Evolutionary conservation across 2,329 filamentous ascomycete genomes (phyloP).

Genomic region (Aspergillus piperis): DNA sequence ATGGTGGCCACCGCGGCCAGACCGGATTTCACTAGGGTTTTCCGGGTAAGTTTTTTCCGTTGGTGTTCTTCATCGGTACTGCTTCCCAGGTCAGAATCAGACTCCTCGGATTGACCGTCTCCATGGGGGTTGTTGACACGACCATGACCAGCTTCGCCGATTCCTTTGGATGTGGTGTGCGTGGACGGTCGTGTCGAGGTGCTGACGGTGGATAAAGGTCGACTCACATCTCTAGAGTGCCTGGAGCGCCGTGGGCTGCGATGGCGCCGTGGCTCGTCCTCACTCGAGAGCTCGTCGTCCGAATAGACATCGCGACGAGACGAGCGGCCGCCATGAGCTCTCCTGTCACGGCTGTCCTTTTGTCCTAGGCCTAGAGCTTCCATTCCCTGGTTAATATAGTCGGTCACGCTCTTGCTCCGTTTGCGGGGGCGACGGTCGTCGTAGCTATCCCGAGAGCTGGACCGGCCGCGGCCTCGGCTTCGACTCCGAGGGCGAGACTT

Average conservation of each 20-base stretch:
- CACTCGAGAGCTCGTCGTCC: slow-evolving; percentile 44
- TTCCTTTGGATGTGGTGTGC: slow-evolving; percentile 25
- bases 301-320: slow-evolving; percentile 39
- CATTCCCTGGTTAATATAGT: slow-evolving; percentile 48
- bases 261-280: slow-evolving; percentile 34
- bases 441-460: slow-evolving; percentile 55
- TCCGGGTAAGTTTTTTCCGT: slow-evolving; percentile 65
- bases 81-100: slow-evolving; percentile 55
- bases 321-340: slow-evolving; percentile 28
- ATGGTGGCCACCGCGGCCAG: slow-evolving; percentile 69
- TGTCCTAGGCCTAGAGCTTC: slow-evolving; percentile 47
- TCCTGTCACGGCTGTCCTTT: slow-evolving; percentile 30
- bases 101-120: slow-evolving; percentile 31
- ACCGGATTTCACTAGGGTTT: slow-evolving; percentile 66
- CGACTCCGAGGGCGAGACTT: slow-evolving; percentile 37
- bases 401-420: slow-evolving; percentile 50
- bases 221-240: slow-evolving; percentile 50
- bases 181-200: slow-evolving; percentile 26
- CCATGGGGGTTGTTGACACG: slow-evolving; percentile 10
- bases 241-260: slow-evolving; percentile 31
- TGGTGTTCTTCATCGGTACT: slow-evolving; percentile 64
- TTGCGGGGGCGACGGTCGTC: slow-evolving; percentile 50
- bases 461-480: slow-evolving; percentile 41
- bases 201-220: slow-evolving; percentile 30
- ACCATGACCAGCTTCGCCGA: slow-evolving; percentile 19